phyloP scores from a whole-genome alignment of 371 early-diverging fungal species.

The Massospora cicadina region DNA sequence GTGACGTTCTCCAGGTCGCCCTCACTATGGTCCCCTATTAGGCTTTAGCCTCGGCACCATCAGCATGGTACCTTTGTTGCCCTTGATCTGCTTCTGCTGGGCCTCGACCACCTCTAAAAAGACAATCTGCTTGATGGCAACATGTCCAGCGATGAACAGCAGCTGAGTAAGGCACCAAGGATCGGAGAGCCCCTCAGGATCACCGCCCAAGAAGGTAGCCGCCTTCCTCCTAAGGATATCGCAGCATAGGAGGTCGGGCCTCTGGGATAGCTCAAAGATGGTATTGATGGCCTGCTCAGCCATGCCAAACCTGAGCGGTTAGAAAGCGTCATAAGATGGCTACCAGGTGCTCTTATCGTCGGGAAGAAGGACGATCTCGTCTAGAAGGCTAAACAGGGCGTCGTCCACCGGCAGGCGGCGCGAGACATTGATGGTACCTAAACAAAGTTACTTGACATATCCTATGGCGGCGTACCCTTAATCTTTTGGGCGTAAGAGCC shows the following conservation, averaged over 20 bases:
- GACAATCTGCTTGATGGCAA: conserved; percentile 86
- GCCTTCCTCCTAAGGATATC: conserved; percentile 34
- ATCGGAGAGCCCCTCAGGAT: conserved; percentile 16
- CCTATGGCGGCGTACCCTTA: conserved; percentile 16
- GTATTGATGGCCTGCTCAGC: conserved; percentile 86
- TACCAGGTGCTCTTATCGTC: conserved; percentile 47
- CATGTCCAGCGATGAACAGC: conserved; percentile 82
- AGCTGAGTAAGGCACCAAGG: conserved; percentile 63
- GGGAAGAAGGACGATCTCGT: conserved; percentile 24
- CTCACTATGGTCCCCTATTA: conserved; percentile 19
- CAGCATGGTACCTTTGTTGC: conserved; percentile 2
- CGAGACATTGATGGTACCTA: conserved; percentile 22
- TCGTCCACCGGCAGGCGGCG: conserved; percentile 52
- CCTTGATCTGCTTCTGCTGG: conserved; percentile 52
- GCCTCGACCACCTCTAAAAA: conserved; percentile 79
- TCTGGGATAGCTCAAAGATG: conserved; percentile 67
- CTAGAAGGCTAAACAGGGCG: conserved; percentile 44
- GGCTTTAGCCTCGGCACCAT: not conserved
- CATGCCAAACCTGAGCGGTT: conserved; percentile 49
- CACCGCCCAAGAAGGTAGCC: conserved; percentile 9
- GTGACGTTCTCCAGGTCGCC: conserved; percentile 80
- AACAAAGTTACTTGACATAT: not conserved
- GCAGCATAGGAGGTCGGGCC: conserved; percentile 64
- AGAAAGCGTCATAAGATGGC: not conserved
- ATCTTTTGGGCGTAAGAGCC: conserved; percentile 21